These are phyloP conservation scores for Penicillium sp. DNA, from an alignment of 2,329 filamentous ascomycete genomes.

Conservation along the genomic window DNA sequence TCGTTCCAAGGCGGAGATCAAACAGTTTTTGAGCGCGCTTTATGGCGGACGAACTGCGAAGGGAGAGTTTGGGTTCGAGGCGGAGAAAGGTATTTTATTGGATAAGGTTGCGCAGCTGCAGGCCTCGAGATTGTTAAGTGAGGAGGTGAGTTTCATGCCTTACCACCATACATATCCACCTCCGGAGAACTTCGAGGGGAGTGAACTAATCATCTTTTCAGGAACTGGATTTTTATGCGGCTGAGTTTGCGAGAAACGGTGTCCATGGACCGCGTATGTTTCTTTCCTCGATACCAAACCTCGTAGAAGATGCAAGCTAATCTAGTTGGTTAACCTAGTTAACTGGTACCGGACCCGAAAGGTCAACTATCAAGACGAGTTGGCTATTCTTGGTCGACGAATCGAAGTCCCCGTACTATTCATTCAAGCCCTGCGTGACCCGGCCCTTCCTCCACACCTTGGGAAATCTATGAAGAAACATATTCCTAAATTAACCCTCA, in stretches of 20 bases:
- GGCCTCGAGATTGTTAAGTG: conserved; percentile 62
- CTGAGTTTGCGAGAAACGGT: conserved; percentile 72
- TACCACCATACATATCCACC: too few relatives aligned
- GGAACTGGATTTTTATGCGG: conserved; percentile 77
- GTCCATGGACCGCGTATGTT: conserved; percentile 71
- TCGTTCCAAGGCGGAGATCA: conserved; percentile 64
- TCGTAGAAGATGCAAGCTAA: background rate
- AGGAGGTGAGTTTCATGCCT: conserved; percentile 54
- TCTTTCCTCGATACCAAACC: background rate
- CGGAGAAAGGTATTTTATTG: conserved; percentile 65
- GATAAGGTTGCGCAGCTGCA: conserved; percentile 64
- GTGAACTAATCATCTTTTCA: conserved; percentile 25
- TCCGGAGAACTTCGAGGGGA: background rate
- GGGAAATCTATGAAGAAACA: conserved; percentile 70
- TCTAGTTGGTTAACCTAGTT: conserved; percentile 44
- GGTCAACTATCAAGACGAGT: conserved; percentile 78
- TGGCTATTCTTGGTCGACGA: conserved; percentile 40
- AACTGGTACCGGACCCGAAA: conserved; percentile 84
- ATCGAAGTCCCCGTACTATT: conserved; percentile 72
- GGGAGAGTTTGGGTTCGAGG: conserved; percentile 62
- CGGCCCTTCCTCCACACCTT: conserved; percentile 73
- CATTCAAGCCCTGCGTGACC: conserved; percentile 72
- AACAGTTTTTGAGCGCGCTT: conserved; percentile 70
- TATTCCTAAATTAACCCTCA: conserved; percentile 67
- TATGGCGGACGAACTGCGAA: conserved; percentile 68